Evolutionary conservation across 1,284 basidiomycete species (phyloP), one percentile per base, ranked within the genome.

Genomic region (Trametes hirsuta): DNA sequence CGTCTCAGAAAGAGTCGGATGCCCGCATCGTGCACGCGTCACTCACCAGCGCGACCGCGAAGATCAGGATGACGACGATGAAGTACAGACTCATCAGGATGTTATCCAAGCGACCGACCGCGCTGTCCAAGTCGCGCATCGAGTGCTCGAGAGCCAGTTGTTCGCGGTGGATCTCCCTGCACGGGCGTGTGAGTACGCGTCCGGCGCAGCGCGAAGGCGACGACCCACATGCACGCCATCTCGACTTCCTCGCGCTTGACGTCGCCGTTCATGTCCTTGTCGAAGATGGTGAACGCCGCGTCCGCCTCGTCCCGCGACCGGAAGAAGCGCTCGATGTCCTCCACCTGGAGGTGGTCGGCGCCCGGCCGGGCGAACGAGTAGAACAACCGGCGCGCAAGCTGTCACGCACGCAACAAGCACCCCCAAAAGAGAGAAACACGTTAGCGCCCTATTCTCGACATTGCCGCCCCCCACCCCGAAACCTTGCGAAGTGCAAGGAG

Each of bases 121-220:
- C 95, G 60, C 91, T 93, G 74, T 97, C 95, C 54, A 97, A 79
- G 73, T 97, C 94, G 41, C 88, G 84, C 93, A 98, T 94, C 11
- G 90, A 93, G 68, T 90, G 88, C 64, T 93, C 89, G 55, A 97
- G 84, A 6, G 90, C 88, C 41, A 95, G 76, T 63, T 95, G 87
- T 69, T 97, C 95, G 35, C 92, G 85, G 72, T 96, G 94, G 59
- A 94, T 84, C 54, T 93, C 88, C 73, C 86, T 88, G 30, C 18
- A 18, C 18, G 18, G 18, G 18, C 18, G 18, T 18, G 41, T 53
- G 56, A 41, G 22, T 30, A 9, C 14, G 21, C 24, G 11, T 47
- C 21, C 34, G 11, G 52, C 34, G 22, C 4, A 11, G 12, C n/a
- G 3, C 8, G 4, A 6, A 44, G 22, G 36, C 71, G 30, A 8